These are phyloP conservation scores for Wickerhamiella infanticola DNA, from an alignment of 1,139 yeast species.

Conservation along the genomic window DNA sequence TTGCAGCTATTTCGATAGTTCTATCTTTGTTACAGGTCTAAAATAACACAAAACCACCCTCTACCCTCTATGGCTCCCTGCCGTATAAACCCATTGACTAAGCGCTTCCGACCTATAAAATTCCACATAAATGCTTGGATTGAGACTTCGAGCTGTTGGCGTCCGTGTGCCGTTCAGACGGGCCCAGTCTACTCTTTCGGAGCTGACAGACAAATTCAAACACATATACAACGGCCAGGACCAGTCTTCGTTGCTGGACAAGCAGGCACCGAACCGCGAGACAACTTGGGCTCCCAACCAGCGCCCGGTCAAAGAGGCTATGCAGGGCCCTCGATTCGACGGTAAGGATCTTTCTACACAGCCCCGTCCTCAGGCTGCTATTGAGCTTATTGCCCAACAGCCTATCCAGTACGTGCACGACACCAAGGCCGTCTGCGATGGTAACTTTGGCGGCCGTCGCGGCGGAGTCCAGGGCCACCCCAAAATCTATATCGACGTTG, in stretches of 20 bases:
- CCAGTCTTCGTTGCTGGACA: slow-evolving; percentile 11
- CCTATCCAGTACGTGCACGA: slow-evolving; percentile 53
- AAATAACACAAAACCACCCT: not conserved
- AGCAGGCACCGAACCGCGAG: slow-evolving; percentile 63
- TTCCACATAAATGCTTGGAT: not conserved
- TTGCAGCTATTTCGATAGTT: no score
- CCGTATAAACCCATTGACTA: not conserved
- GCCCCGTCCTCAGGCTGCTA: slow-evolving; percentile 76
- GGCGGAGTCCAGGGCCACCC: slow-evolving; percentile 70
- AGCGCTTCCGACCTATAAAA: not conserved
- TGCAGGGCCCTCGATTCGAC: slow-evolving; percentile 52
- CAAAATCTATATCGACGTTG: slow-evolving; percentile 65
- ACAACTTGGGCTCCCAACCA: slow-evolving; percentile 62
- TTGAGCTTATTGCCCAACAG: slow-evolving; percentile 60
- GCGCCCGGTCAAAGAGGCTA: slow-evolving; percentile 42
- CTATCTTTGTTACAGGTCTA: no score
- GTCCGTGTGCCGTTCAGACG: slow-evolving; percentile 3
- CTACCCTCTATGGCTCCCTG: not conserved
- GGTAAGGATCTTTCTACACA: slow-evolving; percentile 52
- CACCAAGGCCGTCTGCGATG: slow-evolving; percentile 69
- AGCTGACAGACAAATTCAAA: slow-evolving; percentile 4
- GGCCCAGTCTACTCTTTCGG: slow-evolving; percentile 10
- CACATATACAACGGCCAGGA: slow-evolving; percentile 12
- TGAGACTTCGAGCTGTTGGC: not conserved
- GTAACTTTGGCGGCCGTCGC: slow-evolving; percentile 34